phyloP scores from a whole-genome alignment of 495 filamentous ascomycete species.

The Neurospora sp. region DNA sequence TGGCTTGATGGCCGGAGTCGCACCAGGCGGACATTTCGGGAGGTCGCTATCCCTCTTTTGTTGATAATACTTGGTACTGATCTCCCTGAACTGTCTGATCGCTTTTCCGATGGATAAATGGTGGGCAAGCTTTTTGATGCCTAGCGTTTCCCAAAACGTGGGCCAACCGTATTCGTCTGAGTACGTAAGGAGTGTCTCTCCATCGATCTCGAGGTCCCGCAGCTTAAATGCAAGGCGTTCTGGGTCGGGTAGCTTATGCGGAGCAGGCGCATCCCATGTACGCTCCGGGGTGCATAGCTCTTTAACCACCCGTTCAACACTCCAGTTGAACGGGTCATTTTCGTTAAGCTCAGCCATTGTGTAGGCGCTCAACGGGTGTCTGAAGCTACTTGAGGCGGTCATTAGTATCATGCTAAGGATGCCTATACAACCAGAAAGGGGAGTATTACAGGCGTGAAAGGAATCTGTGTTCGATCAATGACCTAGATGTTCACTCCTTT shows the following conservation, averaged over 20 bases:
- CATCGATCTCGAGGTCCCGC: constrained; percentile 49
- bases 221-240: constrained; percentile 41
- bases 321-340: constrained; percentile 59
- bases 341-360: constrained; percentile 14
- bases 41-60: background rate
- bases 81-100: constrained; percentile 18
- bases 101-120: constrained; percentile 22
- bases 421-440: background rate
- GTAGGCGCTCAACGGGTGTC: background rate
- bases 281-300: constrained; percentile 48
- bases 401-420: background rate
- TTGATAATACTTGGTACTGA: constrained; percentile 19
- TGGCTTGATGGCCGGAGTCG: background rate
- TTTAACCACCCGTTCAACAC: constrained; percentile 50
- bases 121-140: constrained; percentile 23
- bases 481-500: background rate
- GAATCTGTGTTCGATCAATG: background rate
- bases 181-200: constrained; percentile 47
- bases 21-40: background rate
- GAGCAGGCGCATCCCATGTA: constrained; percentile 30
- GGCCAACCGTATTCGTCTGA: constrained; percentile 12
- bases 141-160: constrained; percentile 20
- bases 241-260: constrained; percentile 37
- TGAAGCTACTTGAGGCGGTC: background rate
- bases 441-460: background rate